These are phyloP conservation scores for Buxus sempervirens DNA, from an alignment of 164 flowering plant genomes.

Conservation along the genomic window DNA sequence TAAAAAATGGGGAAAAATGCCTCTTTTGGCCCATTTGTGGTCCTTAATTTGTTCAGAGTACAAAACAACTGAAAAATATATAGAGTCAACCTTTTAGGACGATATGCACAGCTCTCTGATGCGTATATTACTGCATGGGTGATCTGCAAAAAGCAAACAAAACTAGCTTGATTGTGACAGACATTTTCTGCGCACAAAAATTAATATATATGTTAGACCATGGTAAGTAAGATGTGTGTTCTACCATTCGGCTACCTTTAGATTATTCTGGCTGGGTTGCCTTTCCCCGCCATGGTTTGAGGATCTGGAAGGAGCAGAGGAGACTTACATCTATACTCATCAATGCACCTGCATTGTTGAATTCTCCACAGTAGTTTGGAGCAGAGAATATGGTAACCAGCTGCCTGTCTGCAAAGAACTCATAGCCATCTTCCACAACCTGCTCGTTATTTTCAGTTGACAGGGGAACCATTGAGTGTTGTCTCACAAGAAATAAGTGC, in stretches of 20 bases:
- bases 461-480: not conserved
- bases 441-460: constrained; percentile 16
- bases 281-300: constrained; percentile 38
- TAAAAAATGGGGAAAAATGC: too few relatives aligned
- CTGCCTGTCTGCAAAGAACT: constrained; percentile 57
- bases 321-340: constrained; percentile 51
- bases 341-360: constrained; percentile 56
- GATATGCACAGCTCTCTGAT: constrained; percentile 4
- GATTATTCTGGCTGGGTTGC: constrained; percentile 12
- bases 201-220: not conserved
- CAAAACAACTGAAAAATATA: constrained; percentile 11
- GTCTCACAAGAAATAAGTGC: too few relatives aligned
- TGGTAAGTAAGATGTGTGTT: not conserved
- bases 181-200: not conserved
- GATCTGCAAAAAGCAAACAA: not conserved
- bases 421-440: constrained; percentile 63
- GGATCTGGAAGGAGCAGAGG: constrained; percentile 55
- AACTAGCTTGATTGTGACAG: not conserved
- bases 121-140: not conserved
- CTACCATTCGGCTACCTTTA: not conserved
- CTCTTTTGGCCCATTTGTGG: constrained; percentile 4
- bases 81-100: constrained; percentile 2
- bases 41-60: constrained; percentile 6
- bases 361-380: constrained; percentile 62
- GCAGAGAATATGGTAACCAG: constrained; percentile 61